Percentiles rank a stretch among this genome's conserved stretches.
Conservation (phyloP, 2,329 filamentous ascomycete genomes). For the Fusarium acutatum region DNA sequence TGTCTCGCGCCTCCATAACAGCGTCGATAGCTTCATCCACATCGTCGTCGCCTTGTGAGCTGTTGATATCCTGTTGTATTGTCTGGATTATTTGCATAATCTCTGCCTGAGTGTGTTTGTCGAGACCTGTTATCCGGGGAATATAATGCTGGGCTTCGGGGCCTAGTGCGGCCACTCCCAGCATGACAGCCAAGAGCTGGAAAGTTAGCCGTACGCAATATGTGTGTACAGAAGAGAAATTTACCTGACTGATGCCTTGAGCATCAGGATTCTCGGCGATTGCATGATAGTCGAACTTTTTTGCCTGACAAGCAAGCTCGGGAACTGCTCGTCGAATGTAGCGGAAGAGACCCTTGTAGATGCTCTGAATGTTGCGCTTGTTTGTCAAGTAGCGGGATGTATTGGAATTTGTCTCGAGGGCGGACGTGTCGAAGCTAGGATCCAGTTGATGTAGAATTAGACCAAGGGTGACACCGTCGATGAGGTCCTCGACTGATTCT, state of each 20-base stretch:
- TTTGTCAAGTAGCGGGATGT: constrained; percentile 56
- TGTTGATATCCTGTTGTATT: constrained; percentile 51
- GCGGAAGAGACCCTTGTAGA: constrained; percentile 63
- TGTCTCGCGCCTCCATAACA: constrained; percentile 57
- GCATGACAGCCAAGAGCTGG: constrained; percentile 69
- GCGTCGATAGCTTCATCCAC: constrained; percentile 52
- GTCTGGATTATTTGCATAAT: constrained; percentile 56
- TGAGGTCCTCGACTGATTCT: constrained; percentile 60
- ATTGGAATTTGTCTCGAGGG: constrained; percentile 59
- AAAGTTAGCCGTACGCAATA: background rate
- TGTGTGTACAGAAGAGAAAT: background rate
- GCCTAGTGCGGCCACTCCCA: constrained; percentile 68
- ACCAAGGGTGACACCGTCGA: constrained; percentile 63
- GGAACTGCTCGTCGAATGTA: constrained; percentile 64
- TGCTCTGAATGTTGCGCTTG: constrained; percentile 62
- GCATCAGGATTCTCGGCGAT: constrained; percentile 65
- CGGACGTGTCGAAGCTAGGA: constrained; percentile 61
- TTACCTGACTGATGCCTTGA: constrained; percentile 62
- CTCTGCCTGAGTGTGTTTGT: constrained; percentile 54
- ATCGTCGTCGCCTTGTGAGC: constrained; percentile 49
- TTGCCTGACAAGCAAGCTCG: constrained; percentile 61
- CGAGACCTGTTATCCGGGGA: constrained; percentile 52
- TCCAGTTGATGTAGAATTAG: constrained; percentile 67
- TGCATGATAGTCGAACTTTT: constrained; percentile 64
- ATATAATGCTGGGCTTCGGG: constrained; percentile 65